phyloP scores from a whole-genome alignment of 2,329 filamentous ascomycete species.

The Incumbomyces delicatus region DNA sequence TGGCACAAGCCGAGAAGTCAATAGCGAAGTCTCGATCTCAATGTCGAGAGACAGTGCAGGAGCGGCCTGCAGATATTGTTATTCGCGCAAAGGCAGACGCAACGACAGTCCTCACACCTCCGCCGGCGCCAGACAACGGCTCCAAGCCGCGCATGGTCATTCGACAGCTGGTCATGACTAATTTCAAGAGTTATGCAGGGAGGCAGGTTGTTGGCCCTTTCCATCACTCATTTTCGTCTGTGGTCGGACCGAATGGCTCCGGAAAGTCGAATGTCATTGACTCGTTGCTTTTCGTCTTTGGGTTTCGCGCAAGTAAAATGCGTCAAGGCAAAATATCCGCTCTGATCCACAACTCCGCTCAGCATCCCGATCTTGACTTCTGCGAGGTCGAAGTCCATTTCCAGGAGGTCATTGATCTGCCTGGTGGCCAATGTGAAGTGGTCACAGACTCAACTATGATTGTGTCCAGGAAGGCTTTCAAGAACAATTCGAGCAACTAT shows the following conservation, averaged over 20 bases:
- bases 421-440: conserved; percentile 62
- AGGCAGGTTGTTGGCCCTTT: conserved; percentile 93
- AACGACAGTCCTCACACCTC: conserved; percentile 43
- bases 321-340: conserved; percentile 96
- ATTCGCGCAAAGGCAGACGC: conserved; percentile 63
- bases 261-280: conserved; percentile 99
- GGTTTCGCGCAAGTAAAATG: conserved; percentile 98
- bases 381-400: conserved; percentile 98
- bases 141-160: conserved; percentile 86
- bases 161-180: conserved; percentile 80
- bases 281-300: conserved; percentile 95
- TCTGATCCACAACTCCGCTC: conserved; percentile 91
- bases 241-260: conserved; percentile 94
- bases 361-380: conserved; percentile 71
- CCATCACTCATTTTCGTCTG: conserved; percentile 92
- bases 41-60: conserved; percentile 65
- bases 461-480: conserved; percentile 87
- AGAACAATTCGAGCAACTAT: conserved; percentile 97
- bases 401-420: conserved; percentile 83
- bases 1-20: conserved; percentile 33
- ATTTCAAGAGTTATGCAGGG: conserved; percentile 98
- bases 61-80: conserved; percentile 89
- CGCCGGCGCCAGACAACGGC: conserved; percentile 61
- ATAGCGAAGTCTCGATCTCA: conserved; percentile 56
- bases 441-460: conserved; percentile 77